phyloP scores from a whole-genome alignment of 768 basidiomycete species.

The Amanita pseudoporphyria region DNA sequence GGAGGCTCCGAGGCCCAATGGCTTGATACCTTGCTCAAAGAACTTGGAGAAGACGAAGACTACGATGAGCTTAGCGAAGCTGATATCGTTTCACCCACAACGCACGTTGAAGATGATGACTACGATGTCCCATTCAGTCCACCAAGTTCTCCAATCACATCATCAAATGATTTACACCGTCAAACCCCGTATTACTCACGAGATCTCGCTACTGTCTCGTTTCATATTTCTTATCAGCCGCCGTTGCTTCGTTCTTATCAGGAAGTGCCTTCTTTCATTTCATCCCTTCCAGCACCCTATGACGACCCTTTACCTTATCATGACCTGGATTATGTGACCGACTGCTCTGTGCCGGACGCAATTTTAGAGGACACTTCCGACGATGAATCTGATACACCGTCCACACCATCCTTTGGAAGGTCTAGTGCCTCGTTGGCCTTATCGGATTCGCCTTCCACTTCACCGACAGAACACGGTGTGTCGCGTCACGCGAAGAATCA shows the following conservation, averaged over 20 bases:
- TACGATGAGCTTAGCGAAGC: conserved; percentile 43
- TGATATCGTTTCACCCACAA: conserved; percentile 35
- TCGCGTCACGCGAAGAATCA: conserved; percentile 39
- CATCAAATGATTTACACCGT: conserved; percentile 62
- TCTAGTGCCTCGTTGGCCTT: conserved; percentile 49
- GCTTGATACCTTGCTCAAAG: conserved; percentile 75
- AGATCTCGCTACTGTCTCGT: conserved; percentile 33
- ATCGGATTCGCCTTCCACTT: conserved; percentile 39
- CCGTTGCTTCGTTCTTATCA: conserved; percentile 45
- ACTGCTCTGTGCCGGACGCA: conserved; percentile 64
- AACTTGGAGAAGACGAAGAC: conserved; percentile 61
- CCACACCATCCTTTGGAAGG: conserved; percentile 50
- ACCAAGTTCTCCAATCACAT: conserved; percentile 60
- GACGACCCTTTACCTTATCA: conserved; percentile 57
- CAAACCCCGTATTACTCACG: conserved; percentile 38
- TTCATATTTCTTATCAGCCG: conserved; percentile 56
- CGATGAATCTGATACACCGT: conserved; percentile 69
- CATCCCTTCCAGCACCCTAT: conserved; percentile 33
- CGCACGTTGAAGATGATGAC: conserved; percentile 52
- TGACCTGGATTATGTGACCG: conserved; percentile 54
- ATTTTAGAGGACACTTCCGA: conserved; percentile 74
- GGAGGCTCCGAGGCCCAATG: conserved; percentile 59
- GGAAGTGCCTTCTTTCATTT: conserved; percentile 34
- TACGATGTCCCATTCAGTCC: conserved; percentile 56
- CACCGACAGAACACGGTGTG: conserved; percentile 40